Evolutionary conservation across 1,284 basidiomycete species (phyloP).

Genomic region (Austroboletus niveus): DNA sequence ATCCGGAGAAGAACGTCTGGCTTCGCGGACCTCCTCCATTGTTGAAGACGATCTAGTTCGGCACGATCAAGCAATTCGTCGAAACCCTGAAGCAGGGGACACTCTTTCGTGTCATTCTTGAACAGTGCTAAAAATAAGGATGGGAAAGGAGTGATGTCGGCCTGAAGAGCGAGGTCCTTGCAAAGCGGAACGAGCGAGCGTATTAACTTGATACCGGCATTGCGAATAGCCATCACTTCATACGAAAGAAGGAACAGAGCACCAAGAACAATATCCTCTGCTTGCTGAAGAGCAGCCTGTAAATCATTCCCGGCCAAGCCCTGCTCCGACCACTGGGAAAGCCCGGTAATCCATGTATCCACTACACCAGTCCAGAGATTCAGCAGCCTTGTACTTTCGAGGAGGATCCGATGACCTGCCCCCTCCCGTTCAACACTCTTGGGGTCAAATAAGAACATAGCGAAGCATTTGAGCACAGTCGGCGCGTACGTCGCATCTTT

Average conservation of each 20-base stretch:
- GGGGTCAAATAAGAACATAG: constrained; percentile 77
- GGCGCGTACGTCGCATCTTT: constrained; percentile 56
- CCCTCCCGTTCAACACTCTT: constrained; percentile 67
- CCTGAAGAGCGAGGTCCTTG: constrained; percentile 40
- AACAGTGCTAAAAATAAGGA: constrained; percentile 48
- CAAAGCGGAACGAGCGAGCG: constrained; percentile 48
- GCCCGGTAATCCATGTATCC: constrained; percentile 61
- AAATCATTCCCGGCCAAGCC: constrained; percentile 41
- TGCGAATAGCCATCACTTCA: constrained; percentile 47
- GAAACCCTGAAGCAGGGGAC: constrained; percentile 55
- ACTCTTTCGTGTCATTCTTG: constrained; percentile 25
- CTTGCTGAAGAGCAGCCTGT: constrained; percentile 38
- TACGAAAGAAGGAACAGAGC: constrained; percentile 81
- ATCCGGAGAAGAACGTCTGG: constrained; percentile 58
- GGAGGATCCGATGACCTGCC: constrained; percentile 56
- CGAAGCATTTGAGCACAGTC: constrained; percentile 69
- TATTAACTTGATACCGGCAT: constrained; percentile 59
- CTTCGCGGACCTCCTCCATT: constrained; percentile 57
- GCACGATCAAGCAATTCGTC: constrained; percentile 63
- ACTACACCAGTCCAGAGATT: constrained; percentile 77
- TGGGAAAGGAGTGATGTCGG: constrained; percentile 19
- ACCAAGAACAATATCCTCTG: constrained; percentile 68
- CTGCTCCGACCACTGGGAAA: constrained; percentile 43
- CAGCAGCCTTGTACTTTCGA: constrained; percentile 66
- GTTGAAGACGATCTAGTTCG: constrained; percentile 56